Base-by-base conservation (phyloP, 2,329 filamentous ascomycete genomes). In the Emergomyces pasteurianus region DNA sequence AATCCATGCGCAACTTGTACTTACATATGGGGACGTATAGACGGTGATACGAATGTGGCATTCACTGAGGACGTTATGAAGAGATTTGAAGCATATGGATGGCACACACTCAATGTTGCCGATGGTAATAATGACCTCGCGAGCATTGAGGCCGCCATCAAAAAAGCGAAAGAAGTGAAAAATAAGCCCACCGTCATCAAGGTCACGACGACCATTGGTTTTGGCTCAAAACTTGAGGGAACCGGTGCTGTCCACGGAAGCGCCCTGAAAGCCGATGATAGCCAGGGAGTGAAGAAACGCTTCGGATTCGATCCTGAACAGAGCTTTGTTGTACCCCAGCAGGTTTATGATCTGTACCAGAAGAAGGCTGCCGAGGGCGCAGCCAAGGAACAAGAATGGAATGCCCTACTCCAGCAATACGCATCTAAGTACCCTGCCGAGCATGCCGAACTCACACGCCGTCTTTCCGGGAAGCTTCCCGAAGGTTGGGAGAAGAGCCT, bases 141-240 rank as follows among this genome's bases (percentile, higher is more conserved):
- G 67, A 86, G 77, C 72, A 97, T 99, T 64, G 91, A 95, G 81
- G 85, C 83, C 65, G 94, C 94, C 70, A 89, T 99, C 77, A 84
- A 86, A 77, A 84, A 89, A 80, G 88, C 86, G 75, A 86, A 92
- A 81, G 81, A 86, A 67, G 88, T 95, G 78, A 97, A 86, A 77
- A 85, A 97, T 83, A 99, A 97, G 88, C 94, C 94, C 66, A 88
- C 92, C 64, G 81, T 99, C 72, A 96, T 99, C 83, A 92, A 95
- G 83, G 86, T 99, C 70, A 91, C 86, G 75, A 99, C 94, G 74
- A 97, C 89, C 76, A 99, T 99, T 74, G 94, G 94, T 72, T 99
- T 87, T 79, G 94, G 94, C 71, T 97, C 94, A 70, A 85, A 88
- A 78, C 85, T 94, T 71, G 85, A 95, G 82, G 94, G 94, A 72